Evolutionary conservation across 1,139 yeast genomes (phyloP).

Genomic region (Pneumocystis jirovecii): DNA sequence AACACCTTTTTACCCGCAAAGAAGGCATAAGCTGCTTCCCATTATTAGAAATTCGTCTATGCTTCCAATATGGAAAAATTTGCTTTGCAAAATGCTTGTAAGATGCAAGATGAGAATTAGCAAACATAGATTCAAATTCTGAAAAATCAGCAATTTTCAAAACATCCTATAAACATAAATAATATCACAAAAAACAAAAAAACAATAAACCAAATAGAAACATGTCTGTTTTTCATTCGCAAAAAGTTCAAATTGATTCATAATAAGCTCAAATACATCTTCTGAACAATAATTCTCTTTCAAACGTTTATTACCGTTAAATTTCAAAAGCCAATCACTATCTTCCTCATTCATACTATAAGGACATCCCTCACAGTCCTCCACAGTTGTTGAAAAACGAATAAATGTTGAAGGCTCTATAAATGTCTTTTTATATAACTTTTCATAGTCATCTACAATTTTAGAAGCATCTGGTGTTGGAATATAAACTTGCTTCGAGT

Average conservation of each 20-base stretch:
- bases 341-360: constrained; percentile 88
- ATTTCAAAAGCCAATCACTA: constrained; percentile 43
- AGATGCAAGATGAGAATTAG: constrained; percentile 15
- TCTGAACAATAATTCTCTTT: constrained; percentile 37
- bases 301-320: constrained; percentile 26
- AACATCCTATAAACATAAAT: constrained; percentile 27
- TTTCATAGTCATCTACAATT: constrained; percentile 39
- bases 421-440: constrained; percentile 56
- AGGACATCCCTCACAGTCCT: constrained; percentile 74
- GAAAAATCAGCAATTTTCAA: constrained; percentile 53
- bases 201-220: constrained; percentile 45
- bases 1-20: constrained; percentile 29
- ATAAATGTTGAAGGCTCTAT: constrained; percentile 66
- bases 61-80: constrained; percentile 71
- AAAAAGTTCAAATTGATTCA: constrained; percentile 58
- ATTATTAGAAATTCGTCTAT: constrained; percentile 49
- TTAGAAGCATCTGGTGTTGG: constrained; percentile 84
- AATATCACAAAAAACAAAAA: background rate
- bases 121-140: constrained; percentile 36
- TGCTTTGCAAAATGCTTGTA: constrained; percentile 50
- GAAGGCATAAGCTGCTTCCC: constrained; percentile 64
- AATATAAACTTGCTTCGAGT: constrained; percentile 56
- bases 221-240: constrained; percentile 79
- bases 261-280: constrained; percentile 70
- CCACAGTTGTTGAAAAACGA: constrained; percentile 85